Evolutionary conservation across 805 yeast genomes (phyloP).

Genomic region (Saturnispora mendoncae): DNA sequence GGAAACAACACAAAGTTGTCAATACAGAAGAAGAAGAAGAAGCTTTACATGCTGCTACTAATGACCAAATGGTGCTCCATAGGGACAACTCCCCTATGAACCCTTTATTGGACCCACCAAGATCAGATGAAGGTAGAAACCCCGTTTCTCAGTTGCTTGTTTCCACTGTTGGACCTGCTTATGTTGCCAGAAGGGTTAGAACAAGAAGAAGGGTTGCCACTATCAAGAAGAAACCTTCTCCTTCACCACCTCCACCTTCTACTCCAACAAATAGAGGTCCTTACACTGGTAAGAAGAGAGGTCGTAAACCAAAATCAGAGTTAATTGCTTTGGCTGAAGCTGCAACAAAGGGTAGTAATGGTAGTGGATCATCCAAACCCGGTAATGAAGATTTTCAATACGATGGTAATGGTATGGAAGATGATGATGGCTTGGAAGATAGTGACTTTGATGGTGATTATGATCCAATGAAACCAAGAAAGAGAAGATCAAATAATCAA

Average conservation of each 20-base stretch:
- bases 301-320: conserved; percentile 9
- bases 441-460: conserved; percentile 6
- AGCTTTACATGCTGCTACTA: not conserved
- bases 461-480: not conserved
- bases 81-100: conserved; percentile 7
- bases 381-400: not conserved
- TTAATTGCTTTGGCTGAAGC: conserved; percentile 10
- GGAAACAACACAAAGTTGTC: conserved; percentile 5
- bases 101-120: conserved; percentile 10
- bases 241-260: conserved; percentile 4
- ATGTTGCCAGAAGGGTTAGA: conserved; percentile 7
- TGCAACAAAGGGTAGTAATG: not conserved
- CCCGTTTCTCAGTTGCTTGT: conserved; percentile 7
- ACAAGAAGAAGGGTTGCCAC: conserved; percentile 10
- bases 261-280: conserved; percentile 1
- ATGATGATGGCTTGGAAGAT: not conserved
- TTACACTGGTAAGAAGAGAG: conserved; percentile 10
- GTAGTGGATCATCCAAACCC: no score
- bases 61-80: conserved; percentile 3
- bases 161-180: conserved; percentile 9
- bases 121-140: conserved; percentile 6
- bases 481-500: not conserved
- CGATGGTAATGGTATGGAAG: not conserved
- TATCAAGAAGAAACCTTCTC: conserved; percentile 4
- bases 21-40: not conserved